Conservation (phyloP, 192 early-diverging fungal species). For the Backusella morwellensis region DNA sequence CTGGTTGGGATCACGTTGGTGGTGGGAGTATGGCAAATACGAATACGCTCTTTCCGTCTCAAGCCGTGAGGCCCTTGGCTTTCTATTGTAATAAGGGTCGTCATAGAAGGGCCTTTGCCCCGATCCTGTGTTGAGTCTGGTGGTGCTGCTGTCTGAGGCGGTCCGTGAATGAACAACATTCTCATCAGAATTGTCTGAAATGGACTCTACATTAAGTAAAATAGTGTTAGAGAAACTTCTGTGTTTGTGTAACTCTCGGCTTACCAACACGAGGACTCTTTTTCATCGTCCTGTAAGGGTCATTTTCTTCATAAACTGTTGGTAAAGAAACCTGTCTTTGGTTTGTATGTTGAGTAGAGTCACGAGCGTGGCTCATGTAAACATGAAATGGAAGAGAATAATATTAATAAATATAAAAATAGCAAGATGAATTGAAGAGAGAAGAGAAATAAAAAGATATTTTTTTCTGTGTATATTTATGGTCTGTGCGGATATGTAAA, state of each 20-base stretch:
- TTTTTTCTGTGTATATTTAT: neutral
- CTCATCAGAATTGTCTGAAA: neutral
- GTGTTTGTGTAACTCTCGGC: neutral
- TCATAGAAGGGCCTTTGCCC: neutral
- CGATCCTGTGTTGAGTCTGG: neutral
- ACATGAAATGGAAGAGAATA: neutral
- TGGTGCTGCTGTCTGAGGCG: conserved; percentile 13
- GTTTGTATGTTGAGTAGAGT: neutral
- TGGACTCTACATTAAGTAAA: neutral
- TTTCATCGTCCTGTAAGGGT: conserved; percentile 24
- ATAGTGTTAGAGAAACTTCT: neutral
- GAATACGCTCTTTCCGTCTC: conserved; percentile 3
- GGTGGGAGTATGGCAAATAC: conserved; percentile 26
- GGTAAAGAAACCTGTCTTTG: neutral
- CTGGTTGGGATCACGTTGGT: conserved; percentile 7
- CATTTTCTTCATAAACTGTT: conserved; percentile 13
- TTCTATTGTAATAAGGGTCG: neutral
- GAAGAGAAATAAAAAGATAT: neutral
- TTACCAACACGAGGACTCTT: conserved; percentile 23
- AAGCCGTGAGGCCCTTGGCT: neutral
- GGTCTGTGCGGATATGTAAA: neutral
- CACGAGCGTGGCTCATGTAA: conserved; percentile 3
- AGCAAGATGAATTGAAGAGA: neutral
- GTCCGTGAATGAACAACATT: neutral
- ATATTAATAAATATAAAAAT: neutral